Evolutionary conservation across 2,329 filamentous ascomycete genomes (phyloP), one percentile per base, ranked within the genome.

Genomic region (Cladosporium velox): DNA sequence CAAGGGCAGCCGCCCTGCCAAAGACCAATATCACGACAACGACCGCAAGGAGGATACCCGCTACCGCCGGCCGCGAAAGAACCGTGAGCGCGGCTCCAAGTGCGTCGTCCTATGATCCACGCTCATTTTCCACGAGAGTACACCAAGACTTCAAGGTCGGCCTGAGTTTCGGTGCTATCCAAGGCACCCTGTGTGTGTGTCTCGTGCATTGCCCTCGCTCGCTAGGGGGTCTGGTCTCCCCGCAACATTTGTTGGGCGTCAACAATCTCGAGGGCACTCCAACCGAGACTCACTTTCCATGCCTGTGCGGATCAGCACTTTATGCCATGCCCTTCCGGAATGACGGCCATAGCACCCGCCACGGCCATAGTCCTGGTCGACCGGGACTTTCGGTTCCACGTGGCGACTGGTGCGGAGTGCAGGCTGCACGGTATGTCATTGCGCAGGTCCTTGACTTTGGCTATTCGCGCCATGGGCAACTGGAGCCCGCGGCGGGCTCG

Each of bases 41-140:
- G 47, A 65, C 57, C 30, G 64, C 11, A 54, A 24, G 57, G 58
- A 65, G 21, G 58, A 59, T 26, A 38, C 47, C 15, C 55, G 55
- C 49, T 59, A 65, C 64, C 64, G 64, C 34, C 49, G 58, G 55
- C 55, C 55, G 28, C 55, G 64, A 28, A 65, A 65, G 51, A 47
- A 64, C 64, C 55, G 65, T 57, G 71, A 70, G 44, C 65, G 69
- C 59, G 67, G 67, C 49, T 65, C 64, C 67, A 73, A 72, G 64
- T 74, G 72, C 66, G 71, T 73, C 52, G 70, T 73, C 41, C 70
- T 74, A 65, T 74, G 72, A 74, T 59, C 15, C 28, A 41, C 18
- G 47, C 21, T 38, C 44, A n/a, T 32, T 47, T 24, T 18, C 34
- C 21, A 38, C 55, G 7, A 38, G 21, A 32, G 18, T 54, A 54